Evolutionary conservation across 140 eudicot genomes (phyloP).

Genomic region (Ambrosia hybrid): DNA sequence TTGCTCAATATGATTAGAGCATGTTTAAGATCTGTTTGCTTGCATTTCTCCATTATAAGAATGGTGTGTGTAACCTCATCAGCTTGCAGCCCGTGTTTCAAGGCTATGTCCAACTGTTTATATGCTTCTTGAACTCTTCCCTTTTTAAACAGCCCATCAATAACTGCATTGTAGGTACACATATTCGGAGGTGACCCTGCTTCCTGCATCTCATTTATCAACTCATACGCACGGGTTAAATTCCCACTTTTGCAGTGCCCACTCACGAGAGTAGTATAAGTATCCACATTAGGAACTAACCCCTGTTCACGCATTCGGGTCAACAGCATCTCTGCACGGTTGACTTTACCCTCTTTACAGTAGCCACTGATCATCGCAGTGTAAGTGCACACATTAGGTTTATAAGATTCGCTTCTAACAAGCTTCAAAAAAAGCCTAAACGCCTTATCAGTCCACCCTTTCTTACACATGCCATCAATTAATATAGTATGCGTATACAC

Average conservation of each 20-base stretch:
- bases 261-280: constrained; percentile 69
- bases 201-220: constrained; percentile 54
- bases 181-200: constrained; percentile 58
- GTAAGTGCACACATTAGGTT: constrained; percentile 84
- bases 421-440: constrained; percentile 89
- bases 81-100: constrained; percentile 46
- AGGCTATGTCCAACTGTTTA: constrained; percentile 38
- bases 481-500: constrained; percentile 78
- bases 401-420: constrained; percentile 80
- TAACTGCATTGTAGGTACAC: constrained; percentile 61
- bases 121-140: constrained; percentile 68
- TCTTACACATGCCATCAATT: constrained; percentile 88
- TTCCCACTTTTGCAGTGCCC: constrained; percentile 75
- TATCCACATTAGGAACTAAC: constrained; percentile 63
- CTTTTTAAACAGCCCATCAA: constrained; percentile 59
- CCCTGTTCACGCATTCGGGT: constrained; percentile 76
- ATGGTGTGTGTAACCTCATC: constrained; percentile 78
- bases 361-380: constrained; percentile 94
- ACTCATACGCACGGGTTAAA: constrained; percentile 61
- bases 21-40: constrained; percentile 44
- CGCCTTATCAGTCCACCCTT: constrained; percentile 96
- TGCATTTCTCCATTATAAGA: constrained; percentile 59
- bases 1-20: constrained; percentile 54
- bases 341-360: constrained; percentile 77
- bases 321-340: constrained; percentile 83